Evolutionary conservation across 2,329 filamentous ascomycete genomes (phyloP).

Genomic region (Fusarium lyarnte): DNA sequence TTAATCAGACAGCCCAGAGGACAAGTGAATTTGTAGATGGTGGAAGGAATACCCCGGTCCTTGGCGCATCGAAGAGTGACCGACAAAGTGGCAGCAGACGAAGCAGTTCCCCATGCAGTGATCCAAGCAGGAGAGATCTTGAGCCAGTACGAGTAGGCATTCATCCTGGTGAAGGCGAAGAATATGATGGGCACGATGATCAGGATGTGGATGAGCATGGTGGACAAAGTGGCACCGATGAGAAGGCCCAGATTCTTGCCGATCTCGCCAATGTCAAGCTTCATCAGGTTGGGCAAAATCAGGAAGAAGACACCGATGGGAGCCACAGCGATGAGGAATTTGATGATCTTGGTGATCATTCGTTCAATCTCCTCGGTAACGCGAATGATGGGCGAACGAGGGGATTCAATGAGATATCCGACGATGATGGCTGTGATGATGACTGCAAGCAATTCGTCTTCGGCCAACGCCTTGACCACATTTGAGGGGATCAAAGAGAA

Average conservation of each 20-base stretch:
- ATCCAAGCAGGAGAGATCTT: slow-evolving; percentile 62
- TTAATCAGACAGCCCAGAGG: slow-evolving; percentile 61
- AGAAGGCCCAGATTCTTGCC: slow-evolving; percentile 60
- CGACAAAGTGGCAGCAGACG: slow-evolving; percentile 61
- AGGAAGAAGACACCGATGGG: slow-evolving; percentile 64
- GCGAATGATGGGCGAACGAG: slow-evolving; percentile 51
- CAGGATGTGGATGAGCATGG: slow-evolving; percentile 59
- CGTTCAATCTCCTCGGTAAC: slow-evolving; percentile 58
- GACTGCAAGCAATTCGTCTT: slow-evolving; percentile 57
- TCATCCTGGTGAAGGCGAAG: slow-evolving; percentile 53
- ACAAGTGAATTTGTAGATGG: slow-evolving; percentile 56
- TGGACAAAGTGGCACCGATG: slow-evolving; percentile 57
- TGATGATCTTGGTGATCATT: slow-evolving; percentile 58
- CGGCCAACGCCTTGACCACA: slow-evolving; percentile 56
- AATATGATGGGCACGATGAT: slow-evolving; percentile 57
- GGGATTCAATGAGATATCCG: slow-evolving; percentile 55
- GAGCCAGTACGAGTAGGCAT: slow-evolving; percentile 60
- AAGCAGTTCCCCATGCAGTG: slow-evolving; percentile 64
- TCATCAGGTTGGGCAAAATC: slow-evolving; percentile 62
- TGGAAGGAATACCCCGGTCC: slow-evolving; percentile 53
- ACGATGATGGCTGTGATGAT: slow-evolving; percentile 58
- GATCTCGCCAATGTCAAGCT: slow-evolving; percentile 57
- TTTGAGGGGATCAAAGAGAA: slow-evolving; percentile 61
- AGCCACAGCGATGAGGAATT: slow-evolving; percentile 58
- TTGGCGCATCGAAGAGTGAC: slow-evolving; percentile 57